Evolutionary conservation across 345 rosid genomes (phyloP).

Genomic region (Euclidium syriacum): DNA sequence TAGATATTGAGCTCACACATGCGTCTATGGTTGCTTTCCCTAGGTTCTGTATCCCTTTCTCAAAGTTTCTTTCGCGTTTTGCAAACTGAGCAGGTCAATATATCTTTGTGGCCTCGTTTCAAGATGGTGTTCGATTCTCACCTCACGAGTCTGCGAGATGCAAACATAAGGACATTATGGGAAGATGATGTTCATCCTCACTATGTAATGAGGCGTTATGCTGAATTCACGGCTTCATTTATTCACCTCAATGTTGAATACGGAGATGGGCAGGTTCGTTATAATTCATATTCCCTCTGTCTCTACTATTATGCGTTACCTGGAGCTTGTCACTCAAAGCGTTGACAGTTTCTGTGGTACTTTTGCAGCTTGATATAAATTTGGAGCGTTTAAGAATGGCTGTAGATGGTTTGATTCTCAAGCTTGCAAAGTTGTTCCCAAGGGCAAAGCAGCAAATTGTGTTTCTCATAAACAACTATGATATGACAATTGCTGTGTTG

Average conservation of each 20-base stretch:
- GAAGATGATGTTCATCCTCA: constrained; percentile 99
- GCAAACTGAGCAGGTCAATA: constrained; percentile 69
- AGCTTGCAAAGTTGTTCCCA: constrained; percentile 73
- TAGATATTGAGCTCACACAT: not conserved
- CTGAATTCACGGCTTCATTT: constrained; percentile 95
- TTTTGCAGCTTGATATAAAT: constrained; percentile 90
- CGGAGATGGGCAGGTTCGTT: constrained; percentile 93
- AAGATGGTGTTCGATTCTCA: constrained; percentile 95
- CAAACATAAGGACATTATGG: constrained; percentile 83
- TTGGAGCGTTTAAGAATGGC: constrained; percentile 96
- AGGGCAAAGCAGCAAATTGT: constrained; percentile 72
- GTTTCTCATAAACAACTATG: constrained; percentile 92
- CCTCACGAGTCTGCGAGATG: constrained; percentile 85
- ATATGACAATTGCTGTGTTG: constrained; percentile 88
- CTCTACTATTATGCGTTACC: not conserved
- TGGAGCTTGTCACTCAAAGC: not conserved
- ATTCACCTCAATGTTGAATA: constrained; percentile 91
- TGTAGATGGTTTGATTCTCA: constrained; percentile 75
- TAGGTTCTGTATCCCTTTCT: constrained; percentile 11
- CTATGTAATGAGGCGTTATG: constrained; percentile 98
- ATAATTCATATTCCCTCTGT: constrained; percentile 1
- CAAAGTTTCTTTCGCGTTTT: constrained; percentile 1
- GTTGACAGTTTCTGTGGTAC: not conserved
- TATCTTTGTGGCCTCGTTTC: constrained; percentile 96
- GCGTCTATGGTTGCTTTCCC: not conserved